Evolutionary conservation across 2,329 filamentous ascomycete genomes (phyloP), one percentile per base, ranked within the genome.

Genomic region (Huntiella moniliformis): DNA sequence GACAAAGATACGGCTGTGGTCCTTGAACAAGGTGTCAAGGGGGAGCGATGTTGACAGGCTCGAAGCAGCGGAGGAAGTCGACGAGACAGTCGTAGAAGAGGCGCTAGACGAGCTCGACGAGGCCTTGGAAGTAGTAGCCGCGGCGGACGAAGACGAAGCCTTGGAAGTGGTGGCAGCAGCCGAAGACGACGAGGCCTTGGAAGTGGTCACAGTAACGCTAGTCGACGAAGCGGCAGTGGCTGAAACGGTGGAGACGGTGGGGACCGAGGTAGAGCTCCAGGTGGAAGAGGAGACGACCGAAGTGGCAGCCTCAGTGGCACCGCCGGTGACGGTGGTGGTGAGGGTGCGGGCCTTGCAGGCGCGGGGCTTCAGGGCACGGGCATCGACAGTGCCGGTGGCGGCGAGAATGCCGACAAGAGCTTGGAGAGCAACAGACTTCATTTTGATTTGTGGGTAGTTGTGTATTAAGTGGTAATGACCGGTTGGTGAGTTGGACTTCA

Each of bases 1-100:
- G 46, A 70, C 73, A 61, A 81, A 82, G 52, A 70, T 12, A 5
- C 34, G 39, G 40, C 28, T 33, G 18, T 43, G 38, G 15, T 33
- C 40, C 34, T 47, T 47, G 39, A 33, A 43, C 36, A 47, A 39
- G 8, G 33, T 34, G 22, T 47, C 40, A 4, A 43, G 33, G 28
- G 39, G 34, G 5, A 31, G 2, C 32, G 32, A 16, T n/a, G 44
- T 46, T 5, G 44, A 46, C 38, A 39, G 6, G 15, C 38, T 38
- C 11, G 32, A 42, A 2, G 38, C 35, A 2, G 38, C 31, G 17
- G 44, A 41, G 12, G 38, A 36, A 3, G 44, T 42, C 12, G 38
- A 34, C 5, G 44, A 46, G 15, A 18, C 22, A 28, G 22, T 32
- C n/a, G 31, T 28, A 18, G 44, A 42, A 18, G 31, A 16, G 17